Evolutionary conservation across 2,329 filamentous ascomycete genomes (phyloP), one percentile per base, ranked within the genome.

Genomic region (Calycina herbarum): DNA sequence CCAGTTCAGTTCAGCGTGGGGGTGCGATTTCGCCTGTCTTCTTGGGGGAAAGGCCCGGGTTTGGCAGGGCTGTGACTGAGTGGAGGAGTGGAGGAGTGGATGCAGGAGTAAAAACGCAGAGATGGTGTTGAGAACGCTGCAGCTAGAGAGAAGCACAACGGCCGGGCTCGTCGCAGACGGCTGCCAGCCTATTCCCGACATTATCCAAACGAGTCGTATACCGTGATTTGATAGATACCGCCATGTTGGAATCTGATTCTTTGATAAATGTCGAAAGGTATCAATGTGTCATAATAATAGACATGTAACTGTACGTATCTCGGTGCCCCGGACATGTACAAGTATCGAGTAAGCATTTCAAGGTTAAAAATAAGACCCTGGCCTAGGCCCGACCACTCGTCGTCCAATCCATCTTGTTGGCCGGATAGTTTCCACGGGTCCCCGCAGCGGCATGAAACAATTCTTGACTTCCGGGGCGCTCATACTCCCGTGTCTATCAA

Each of bases 341-440:
- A 5, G 42, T 48, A 48, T 8, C 1, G n/a, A 24, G 42, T 48
- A 48, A 48, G 42, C 33, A 42, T 27, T 31, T 40, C 31, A 38
- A 59, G 56, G 10, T 33, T 29, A 29, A 29, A 29, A 13, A 29
- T 60, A 38, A 24, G 33, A 35, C 8, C 57, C n/a, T 29, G 29
- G 57, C 24, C 57, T 8, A 61, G 59, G 31, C 59, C 59, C 59
- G 20, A 38, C 27, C n/a, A 27, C 59, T 61, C 59, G 59, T 56
- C 59, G 42, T 61, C 59, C 59, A 61, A 61, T 61, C 40, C 35
- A 42, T 35, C 20, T 20, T 11, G 38, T 10, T 27, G 29, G 20
- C 38, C 35, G 40, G 58, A 40, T 2, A n/a, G 4, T 35, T 33
- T 58, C 29, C 35, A 42, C 20, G n/a, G 35, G 11, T 29, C 20